phyloP scores from a whole-genome alignment of 257 asterid genomes.

The Solanum pinnatisectum region DNA sequence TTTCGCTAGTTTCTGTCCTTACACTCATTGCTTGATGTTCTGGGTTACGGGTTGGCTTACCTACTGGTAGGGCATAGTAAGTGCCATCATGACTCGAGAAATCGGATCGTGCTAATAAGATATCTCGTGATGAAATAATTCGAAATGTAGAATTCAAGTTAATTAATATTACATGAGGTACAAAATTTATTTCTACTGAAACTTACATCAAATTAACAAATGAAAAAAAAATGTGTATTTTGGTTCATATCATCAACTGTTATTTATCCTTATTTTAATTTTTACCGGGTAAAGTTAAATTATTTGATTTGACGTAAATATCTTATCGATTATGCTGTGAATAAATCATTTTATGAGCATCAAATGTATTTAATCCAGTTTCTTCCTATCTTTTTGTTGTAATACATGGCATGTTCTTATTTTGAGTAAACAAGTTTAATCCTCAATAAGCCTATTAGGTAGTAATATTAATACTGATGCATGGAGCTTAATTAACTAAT shows the following conservation, averaged over 20 bases:
- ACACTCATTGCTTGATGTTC: no score
- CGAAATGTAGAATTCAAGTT: not conserved
- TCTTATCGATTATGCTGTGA: not conserved
- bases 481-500: not conserved
- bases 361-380: not conserved
- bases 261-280: not conserved
- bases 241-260: not conserved
- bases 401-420: not conserved
- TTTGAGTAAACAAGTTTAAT: not conserved
- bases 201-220: not conserved
- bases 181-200: not conserved
- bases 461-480: not conserved
- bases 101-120: not conserved
- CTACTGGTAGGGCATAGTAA: no score
- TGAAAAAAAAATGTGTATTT: not conserved
- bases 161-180: not conserved
- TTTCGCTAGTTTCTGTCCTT: no score
- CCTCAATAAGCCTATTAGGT: not conserved
- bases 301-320: not conserved
- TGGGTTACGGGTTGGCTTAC: no score
- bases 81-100: no score
- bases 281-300: not conserved
- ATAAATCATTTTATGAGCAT: not conserved
- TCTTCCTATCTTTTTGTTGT: not conserved
- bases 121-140: not conserved